Conservation (phyloP, 805 yeast genomes). For the Yarrowia porcina region DNA sequence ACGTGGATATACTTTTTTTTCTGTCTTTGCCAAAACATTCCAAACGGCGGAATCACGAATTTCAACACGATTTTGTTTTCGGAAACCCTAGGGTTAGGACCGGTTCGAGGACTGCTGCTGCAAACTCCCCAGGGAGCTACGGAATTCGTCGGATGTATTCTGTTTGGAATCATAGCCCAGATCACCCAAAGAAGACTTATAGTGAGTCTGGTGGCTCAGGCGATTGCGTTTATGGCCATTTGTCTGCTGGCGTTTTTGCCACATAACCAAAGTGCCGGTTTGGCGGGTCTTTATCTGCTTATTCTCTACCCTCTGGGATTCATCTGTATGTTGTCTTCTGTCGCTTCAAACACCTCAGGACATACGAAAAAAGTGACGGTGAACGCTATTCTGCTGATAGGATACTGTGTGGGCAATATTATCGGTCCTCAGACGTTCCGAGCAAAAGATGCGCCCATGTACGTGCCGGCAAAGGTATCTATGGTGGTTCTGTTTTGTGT, state of each 20-base stretch:
- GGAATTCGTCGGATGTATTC: slow-evolving; percentile 30
- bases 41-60: slow-evolving; percentile 54
- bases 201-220: slow-evolving; percentile 49
- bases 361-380: slow-evolving; percentile 67
- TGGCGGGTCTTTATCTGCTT: slow-evolving; percentile 44
- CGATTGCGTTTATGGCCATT: slow-evolving; percentile 45
- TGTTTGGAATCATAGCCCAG: slow-evolving; percentile 28
- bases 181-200: slow-evolving; percentile 29
- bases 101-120: slow-evolving; percentile 38
- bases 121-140: slow-evolving; percentile 39
- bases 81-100: slow-evolving; percentile 23
- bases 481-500: slow-evolving; percentile 53
- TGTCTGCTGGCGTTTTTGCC: slow-evolving; percentile 47
- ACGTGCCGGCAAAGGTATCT: slow-evolving; percentile 55
- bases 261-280: slow-evolving; percentile 38
- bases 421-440: slow-evolving; percentile 73
- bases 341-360: slow-evolving; percentile 60
- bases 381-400: slow-evolving; percentile 57
- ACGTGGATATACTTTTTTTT: slow-evolving; percentile 48
- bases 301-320: slow-evolving; percentile 34
- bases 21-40: slow-evolving; percentile 43
- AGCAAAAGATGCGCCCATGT: slow-evolving; percentile 55
- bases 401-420: slow-evolving; percentile 64
- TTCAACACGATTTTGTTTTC: slow-evolving; percentile 47
- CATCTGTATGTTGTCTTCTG: slow-evolving; percentile 44